Base-by-base conservation (phyloP, 2,329 filamentous ascomycete genomes). In the Trichoderma atrobrunneum region DNA sequence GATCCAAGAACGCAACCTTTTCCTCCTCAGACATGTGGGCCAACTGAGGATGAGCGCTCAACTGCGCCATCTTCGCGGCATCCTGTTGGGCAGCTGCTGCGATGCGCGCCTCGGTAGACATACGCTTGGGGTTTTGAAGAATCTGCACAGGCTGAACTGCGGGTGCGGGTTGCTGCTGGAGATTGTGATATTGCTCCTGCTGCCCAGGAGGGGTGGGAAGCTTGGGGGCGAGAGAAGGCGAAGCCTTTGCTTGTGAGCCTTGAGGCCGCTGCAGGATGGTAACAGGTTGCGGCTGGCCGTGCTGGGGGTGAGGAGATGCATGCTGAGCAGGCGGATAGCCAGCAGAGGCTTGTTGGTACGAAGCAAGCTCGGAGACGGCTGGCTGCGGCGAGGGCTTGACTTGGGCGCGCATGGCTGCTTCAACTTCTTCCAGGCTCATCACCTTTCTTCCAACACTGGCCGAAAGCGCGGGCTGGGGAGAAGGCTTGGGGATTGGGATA, bases 371-470 rank as follows among this genome's bases (percentile, higher is more conserved):
- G 21, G 80, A 79, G 48, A 80, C 78, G 21, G 81, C 75, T 8
- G 81, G 79, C 71, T 83, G 78, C 12, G 82, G 77, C 12, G 85
- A 82, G 74, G 86, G 87, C 77, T 88, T 87, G 36, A 89, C 83
- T 76, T 95, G 91, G 39, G 88, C 87, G 73, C 93, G 90, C 91
- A 99, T 95, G 75, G 94, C 91, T 69, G 95, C 95, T 83, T 99
- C 96, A 24, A 99, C 95, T 84, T 99, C 96, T 80, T 98, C 96
- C 78, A 99, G 82, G 78, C 94, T 98, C 92, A 99, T 91, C 83
- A 98, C 91, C 84, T 95, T 98, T 78, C 90, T 90, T 56, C 87
- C 79, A 21, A 75, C 63, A 78, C 75, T 39, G 80, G 75, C 39
- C 78, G 77, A 60, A 75, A 71, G 26, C 76, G 73, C 61, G 76